Percentiles rank a stretch among this genome's conserved stretches.
Conservation (phyloP, 306 rosid genomes). For the Begonia peltatifolia region DNA sequence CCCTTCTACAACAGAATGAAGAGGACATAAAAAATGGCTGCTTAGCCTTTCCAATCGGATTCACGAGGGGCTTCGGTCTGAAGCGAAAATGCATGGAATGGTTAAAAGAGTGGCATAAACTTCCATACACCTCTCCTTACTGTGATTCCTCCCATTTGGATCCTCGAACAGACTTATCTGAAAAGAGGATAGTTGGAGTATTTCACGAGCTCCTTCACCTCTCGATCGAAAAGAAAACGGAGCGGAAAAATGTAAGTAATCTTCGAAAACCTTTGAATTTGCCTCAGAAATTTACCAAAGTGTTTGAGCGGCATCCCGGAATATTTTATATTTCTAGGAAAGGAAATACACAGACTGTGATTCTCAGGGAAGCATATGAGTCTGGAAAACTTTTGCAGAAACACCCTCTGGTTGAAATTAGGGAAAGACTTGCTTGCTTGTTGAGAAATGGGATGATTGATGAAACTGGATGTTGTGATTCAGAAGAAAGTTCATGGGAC, state of each 20-base stretch:
- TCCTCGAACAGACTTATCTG: conserved; percentile 72
- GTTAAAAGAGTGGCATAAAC: conserved; percentile 83
- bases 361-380: conserved; percentile 68
- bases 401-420: conserved; percentile 46
- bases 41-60: conserved; percentile 65
- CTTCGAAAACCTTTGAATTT: conserved; percentile 53
- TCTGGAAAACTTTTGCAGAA: conserved; percentile 33
- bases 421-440: conserved; percentile 39
- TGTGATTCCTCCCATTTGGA: conserved; percentile 53
- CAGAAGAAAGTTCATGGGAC: conserved; percentile 5
- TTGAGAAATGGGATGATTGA: conserved; percentile 45
- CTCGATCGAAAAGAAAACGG: conserved; percentile 62
- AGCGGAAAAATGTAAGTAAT: conserved; percentile 79
- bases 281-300: conserved; percentile 86
- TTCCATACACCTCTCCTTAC: conserved; percentile 80
- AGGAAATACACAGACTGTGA: conserved; percentile 59
- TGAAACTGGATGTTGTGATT: conserved; percentile 18
- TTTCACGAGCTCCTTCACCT: conserved; percentile 88
- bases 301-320: conserved; percentile 88
- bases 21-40: conserved; percentile 37
- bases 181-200: conserved; percentile 89
- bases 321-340: conserved; percentile 73
- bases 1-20: conserved; percentile 34
- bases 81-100: conserved; percentile 76
- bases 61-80: conserved; percentile 80